Evolutionary conservation across 176 grass and related monocot genomes (phyloP), one percentile per base, ranked within the genome.

Genomic region (Eleusine indica): DNA sequence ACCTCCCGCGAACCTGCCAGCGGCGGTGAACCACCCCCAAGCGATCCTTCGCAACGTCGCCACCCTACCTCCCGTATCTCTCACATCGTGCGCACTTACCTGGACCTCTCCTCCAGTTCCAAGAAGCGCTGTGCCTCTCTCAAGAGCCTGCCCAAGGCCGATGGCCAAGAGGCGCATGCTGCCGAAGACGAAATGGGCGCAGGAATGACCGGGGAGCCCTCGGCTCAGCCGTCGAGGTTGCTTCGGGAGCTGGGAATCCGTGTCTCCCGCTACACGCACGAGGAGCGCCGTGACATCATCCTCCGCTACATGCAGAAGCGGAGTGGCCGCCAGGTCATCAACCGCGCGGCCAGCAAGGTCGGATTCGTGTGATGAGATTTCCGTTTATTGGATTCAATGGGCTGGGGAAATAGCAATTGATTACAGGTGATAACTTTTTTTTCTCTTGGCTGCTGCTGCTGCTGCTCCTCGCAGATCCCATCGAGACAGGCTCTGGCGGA

Each of bases 281-380:
- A 98, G 87, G 93, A 95, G 79, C 94, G 96, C 76, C 94, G 93
- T 72, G 93, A 95, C 83, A 95, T 98, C 86, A 91, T 98, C 85
- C 79, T 89, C 49, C 94, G 92, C 76, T 98, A 98, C 89, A 95
- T 93, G 93, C 91, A 98, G 84, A 98, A 98, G 87, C 90, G 96
- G 80, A 93, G 85, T 80, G 90, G 70, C 65, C 90, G 96, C 73
- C 93, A 91, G 90, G 83, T 74, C 49, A 77, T 91, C 21, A 86
- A 93, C 57, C 84, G 91, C 66, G 73, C 86, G 54, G 66, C 90
- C 53, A 82, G 79, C 48, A 98, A 98, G 93, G 94, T 94, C 86
- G 79, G 71, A 47, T 73, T 69, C 57, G 3, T 62, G 14, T 78
- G 22, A 48, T 35, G 52, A 57, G 35, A 49, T 12, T 68, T 86